Percentiles rank a stretch among this genome's conserved stretches.
Evolutionary conservation across 345 rosid genomes (phyloP).

Genomic region (Eutrema heterophyllum): DNA sequence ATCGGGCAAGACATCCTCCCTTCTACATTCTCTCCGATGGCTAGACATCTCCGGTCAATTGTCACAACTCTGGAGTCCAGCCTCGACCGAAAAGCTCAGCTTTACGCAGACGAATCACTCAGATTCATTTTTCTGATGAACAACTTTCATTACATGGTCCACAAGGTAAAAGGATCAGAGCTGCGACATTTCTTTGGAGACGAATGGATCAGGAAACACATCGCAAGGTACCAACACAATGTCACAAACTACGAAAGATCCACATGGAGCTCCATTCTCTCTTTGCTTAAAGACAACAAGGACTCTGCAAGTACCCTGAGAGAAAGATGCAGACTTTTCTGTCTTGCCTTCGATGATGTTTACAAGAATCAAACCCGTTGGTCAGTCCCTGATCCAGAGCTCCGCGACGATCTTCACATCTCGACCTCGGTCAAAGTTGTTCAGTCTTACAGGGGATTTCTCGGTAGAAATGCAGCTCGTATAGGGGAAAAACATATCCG

Average conservation of each 20-base stretch:
- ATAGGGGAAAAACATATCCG: slow-evolving; percentile 54
- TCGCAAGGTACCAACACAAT: slow-evolving; percentile 48
- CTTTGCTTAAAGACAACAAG: slow-evolving; percentile 44
- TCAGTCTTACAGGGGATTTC: slow-evolving; percentile 63
- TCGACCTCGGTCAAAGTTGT: slow-evolving; percentile 62
- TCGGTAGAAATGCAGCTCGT: slow-evolving; percentile 34
- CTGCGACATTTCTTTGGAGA: slow-evolving; percentile 69
- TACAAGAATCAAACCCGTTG: slow-evolving; percentile 61
- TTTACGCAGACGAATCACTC: slow-evolving; percentile 49
- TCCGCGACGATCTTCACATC: slow-evolving; percentile 61
- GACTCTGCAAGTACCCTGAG: slow-evolving; percentile 29
- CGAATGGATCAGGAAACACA: slow-evolving; percentile 75
- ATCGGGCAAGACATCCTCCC: slow-evolving; percentile 34
- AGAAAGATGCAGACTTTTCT: slow-evolving; percentile 59
- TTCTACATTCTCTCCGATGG: slow-evolving; percentile 48
- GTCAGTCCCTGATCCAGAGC: slow-evolving; percentile 57
- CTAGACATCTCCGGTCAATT: slow-evolving; percentile 44
- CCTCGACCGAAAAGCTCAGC: slow-evolving; percentile 46
- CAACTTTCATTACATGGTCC: slow-evolving; percentile 70
- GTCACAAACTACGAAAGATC: slow-evolving; percentile 59
- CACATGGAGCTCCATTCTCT: slow-evolving; percentile 61
- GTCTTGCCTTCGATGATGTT: slow-evolving; percentile 56
- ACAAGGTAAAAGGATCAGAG: slow-evolving; percentile 63
- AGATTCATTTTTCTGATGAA: slow-evolving; percentile 58
- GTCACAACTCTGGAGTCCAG: slow-evolving; percentile 45